These are phyloP conservation scores for Colletotrichum melonis DNA, from an alignment of 2,329 filamentous ascomycete genomes.

Conservation along the genomic window DNA sequence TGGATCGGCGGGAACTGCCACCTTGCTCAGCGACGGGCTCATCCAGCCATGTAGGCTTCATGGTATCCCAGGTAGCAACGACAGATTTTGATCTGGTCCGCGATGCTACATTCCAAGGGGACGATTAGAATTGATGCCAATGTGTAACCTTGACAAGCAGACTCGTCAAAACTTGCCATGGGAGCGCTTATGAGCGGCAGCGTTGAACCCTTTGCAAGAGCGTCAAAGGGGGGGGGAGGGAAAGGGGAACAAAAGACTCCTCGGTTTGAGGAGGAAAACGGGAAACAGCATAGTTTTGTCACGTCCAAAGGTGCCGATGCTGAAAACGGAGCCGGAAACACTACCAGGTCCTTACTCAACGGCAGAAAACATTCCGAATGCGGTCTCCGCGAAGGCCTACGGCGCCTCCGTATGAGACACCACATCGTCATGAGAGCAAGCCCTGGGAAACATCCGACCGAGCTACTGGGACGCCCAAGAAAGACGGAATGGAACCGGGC, in stretches of 20 bases:
- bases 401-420: constrained; percentile 16
- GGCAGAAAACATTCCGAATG: constrained; percentile 24
- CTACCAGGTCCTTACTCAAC: constrained; percentile 1
- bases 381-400: constrained; percentile 4
- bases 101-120: constrained; percentile 6
- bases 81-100: constrained; percentile 6
- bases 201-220: background rate
- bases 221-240: background rate
- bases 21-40: constrained; percentile 19
- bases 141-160: background rate
- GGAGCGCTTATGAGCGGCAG: background rate
- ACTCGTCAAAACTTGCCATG: constrained; percentile 7
- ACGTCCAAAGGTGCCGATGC: background rate
- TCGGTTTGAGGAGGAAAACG: background rate
- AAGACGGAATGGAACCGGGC: background rate
- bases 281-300: constrained; percentile 12
- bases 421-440: constrained; percentile 20
- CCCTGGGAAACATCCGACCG: background rate
- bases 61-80: constrained; percentile 1
- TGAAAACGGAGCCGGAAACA: constrained; percentile 14
- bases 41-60: constrained; percentile 30
- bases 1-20: constrained; percentile 13
- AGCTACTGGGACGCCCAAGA: background rate
- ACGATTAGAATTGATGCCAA: background rate
- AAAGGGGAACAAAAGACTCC: background rate